Base-by-base conservation (phyloP, 148 eudicot genomes). In the Heliamphora exappendiculata region DNA sequence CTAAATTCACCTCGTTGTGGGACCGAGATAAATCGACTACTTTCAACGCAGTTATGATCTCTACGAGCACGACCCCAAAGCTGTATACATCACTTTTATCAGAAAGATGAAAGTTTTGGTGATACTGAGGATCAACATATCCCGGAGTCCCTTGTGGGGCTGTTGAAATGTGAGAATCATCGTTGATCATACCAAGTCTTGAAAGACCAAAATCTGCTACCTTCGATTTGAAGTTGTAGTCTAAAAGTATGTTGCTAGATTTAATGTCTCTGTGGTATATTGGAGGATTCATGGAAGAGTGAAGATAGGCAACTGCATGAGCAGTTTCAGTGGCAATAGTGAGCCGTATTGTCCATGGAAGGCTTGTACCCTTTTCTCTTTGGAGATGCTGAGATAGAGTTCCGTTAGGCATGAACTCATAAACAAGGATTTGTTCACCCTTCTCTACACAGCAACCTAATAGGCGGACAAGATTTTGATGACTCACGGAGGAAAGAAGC, bases 131-230 rank as follows among this genome's bases (percentile, higher is more conserved):
- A 55, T 91, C 96, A 5, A 91, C 81, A 78, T 91, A 91, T 5
- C 96, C 96, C 0, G 93, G 92, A 14, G 96, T 91, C 7, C 96
- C 96, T 62, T 89, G 96, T 5, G 96, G 96, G 10, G 91, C 90
- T 0, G 96, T 91, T 3, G 91, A 91, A 70, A 91, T 85, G 34
- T 87, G 92, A 19, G 96, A 89, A 0, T 83, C 76, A 49, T 89
- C 96, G 0, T 82, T 60, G 79, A 89, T n/a, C n/a, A n/a, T 50
- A 29, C 93, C 96, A 31, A 91, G 76, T 59, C 93, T 83, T 2
- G 93, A 91, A 20, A 91, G 87, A 10, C 96, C 96, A 70, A 91
- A 91, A 86, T 91, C 96, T 0, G 96, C 96, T 0, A 91, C 93
- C 78, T 91, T 91, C 2, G 93, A 73, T 42, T 85, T 83, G 81